Percentiles rank a stretch among this genome's conserved stretches.
Evolutionary conservation across 306 rosid species (phyloP).

Genomic region (Canavalia ensiformis): DNA sequence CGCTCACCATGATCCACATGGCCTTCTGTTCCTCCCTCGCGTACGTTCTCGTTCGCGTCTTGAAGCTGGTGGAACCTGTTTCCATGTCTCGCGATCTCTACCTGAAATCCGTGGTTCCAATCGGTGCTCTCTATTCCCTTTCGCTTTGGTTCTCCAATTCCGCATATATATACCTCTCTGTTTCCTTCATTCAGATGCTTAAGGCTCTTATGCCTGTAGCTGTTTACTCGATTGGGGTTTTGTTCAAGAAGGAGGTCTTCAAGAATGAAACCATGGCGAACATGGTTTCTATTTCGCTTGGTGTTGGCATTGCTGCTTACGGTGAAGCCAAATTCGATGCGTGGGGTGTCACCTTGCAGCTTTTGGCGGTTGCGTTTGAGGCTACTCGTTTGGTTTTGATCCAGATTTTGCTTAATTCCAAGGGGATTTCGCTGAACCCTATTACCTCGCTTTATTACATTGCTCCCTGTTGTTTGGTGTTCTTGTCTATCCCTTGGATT

Average conservation of each 20-base stretch:
- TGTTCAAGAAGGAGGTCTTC: conserved; percentile 74
- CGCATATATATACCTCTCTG: conserved; percentile 87
- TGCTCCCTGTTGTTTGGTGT: conserved; percentile 89
- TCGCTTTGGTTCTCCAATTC: conserved; percentile 97
- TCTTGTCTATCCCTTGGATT: conserved; percentile 84
- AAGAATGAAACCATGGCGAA: conserved; percentile 78
- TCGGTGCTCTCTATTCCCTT: conserved; percentile 93
- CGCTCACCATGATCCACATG: conserved; percentile 99
- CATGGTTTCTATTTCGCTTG: conserved; percentile 89
- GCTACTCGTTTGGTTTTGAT: conserved; percentile 90
- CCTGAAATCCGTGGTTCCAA: conserved; percentile 84
- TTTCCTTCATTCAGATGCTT: conserved; percentile 95
- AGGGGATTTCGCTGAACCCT: conserved; percentile 87
- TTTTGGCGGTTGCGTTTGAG: conserved; percentile 86
- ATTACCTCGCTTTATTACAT: conserved; percentile 95
- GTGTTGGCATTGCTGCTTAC: conserved; percentile 90
- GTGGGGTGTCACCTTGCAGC: conserved; percentile 81
- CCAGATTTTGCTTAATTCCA: conserved; percentile 82
- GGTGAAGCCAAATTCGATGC: conserved; percentile 86
- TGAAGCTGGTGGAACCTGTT: conserved; percentile 89
- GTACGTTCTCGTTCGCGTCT: conserved; percentile 75
- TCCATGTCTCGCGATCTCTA: conserved; percentile 90
- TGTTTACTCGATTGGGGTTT: conserved; percentile 80
- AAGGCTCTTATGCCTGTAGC: conserved; percentile 98
- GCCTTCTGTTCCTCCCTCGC: conserved; percentile 93